Percentiles rank a stretch among this genome's conserved stretches.
phyloP scores from a whole-genome alignment of 768 basidiomycete species.

The Tulasnella sp. region DNA sequence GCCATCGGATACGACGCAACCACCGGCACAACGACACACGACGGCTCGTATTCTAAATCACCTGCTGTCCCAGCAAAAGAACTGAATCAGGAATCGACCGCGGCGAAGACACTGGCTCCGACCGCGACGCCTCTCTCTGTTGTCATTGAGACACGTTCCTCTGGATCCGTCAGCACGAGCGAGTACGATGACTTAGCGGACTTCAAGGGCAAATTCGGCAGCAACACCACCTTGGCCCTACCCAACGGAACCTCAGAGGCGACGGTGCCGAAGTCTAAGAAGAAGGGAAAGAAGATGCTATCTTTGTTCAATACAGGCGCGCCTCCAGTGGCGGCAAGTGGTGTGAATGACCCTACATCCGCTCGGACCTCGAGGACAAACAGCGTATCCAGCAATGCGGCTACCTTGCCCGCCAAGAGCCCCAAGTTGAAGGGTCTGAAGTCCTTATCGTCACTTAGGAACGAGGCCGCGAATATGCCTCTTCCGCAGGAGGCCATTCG shows the following conservation, averaged over 20 bases:
- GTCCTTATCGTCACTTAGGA: conserved; percentile 5
- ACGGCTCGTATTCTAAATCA: too few relatives aligned
- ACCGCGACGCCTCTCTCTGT: conserved; percentile 2
- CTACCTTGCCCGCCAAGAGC: conserved; percentile 13
- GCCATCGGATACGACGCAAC: conserved; percentile 77
- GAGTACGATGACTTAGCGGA: conserved; percentile 83
- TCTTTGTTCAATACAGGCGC: conserved; percentile 7
- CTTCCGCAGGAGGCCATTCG: background rate
- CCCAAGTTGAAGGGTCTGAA: conserved; percentile 11
- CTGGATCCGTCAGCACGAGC: conserved; percentile 46
- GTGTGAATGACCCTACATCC: background rate
- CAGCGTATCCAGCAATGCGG: background rate
- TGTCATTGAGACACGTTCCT: background rate
- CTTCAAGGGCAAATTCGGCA: conserved; percentile 79
- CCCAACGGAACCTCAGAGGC: background rate
- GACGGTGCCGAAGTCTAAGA: background rate
- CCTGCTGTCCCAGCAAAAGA: conserved; percentile 8
- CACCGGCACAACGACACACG: too few relatives aligned
- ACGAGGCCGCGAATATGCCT: background rate
- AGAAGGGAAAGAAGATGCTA: conserved; percentile 13
- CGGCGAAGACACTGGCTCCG: background rate
- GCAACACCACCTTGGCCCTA: conserved; percentile 24
- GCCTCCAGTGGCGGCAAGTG: background rate
- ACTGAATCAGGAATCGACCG: background rate
- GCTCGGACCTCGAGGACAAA: conserved; percentile 11